A percentile compares a stretch with the other conserved stretches of the same genome.
Evolutionary conservation across 169 alveolate genomes (phyloP).

Genomic region (Eimeria sp.): DNA sequence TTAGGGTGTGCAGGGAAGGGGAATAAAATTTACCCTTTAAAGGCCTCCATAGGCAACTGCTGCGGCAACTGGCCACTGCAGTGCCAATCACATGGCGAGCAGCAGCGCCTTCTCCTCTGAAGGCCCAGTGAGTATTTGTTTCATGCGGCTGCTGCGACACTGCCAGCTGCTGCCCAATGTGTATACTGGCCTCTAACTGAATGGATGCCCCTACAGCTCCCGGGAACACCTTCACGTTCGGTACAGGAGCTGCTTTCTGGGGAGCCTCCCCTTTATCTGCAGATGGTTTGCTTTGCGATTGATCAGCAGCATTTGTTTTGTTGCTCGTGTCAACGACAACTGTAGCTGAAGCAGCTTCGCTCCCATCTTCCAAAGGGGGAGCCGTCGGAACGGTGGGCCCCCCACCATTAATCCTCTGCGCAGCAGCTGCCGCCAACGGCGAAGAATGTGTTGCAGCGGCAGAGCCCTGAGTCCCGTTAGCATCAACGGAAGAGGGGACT

Average conservation of each 20-base stretch:
- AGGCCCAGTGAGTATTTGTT: neutral
- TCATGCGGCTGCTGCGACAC: constrained; percentile 17
- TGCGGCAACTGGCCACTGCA: constrained; percentile 68
- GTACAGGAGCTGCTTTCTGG: neutral
- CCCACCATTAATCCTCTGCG: constrained; percentile 8
- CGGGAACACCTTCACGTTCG: constrained; percentile 8
- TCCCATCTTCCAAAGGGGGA: neutral
- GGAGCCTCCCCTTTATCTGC: neutral
- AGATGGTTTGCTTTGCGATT: neutral
- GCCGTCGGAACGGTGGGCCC: neutral
- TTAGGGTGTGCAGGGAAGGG: neutral
- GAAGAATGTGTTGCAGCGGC: neutral
- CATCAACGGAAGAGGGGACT: neutral
- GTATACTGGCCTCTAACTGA: constrained; percentile 4
- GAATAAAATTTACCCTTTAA: constrained; percentile 76
- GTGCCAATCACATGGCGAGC: constrained; percentile 78
- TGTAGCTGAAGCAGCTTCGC: neutral
- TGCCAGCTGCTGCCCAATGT: neutral
- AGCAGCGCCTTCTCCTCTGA: constrained; percentile 29
- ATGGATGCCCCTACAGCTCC: neutral
- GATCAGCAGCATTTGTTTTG: neutral
- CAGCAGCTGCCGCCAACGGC: neutral
- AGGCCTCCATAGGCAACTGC: constrained; percentile 79
- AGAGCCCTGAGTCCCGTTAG: neutral
- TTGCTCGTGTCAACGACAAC: neutral